Evolutionary conservation across 306 rosid genomes (phyloP), one percentile per base, ranked within the genome.

Genomic region (Mimosa bimucronata): DNA sequence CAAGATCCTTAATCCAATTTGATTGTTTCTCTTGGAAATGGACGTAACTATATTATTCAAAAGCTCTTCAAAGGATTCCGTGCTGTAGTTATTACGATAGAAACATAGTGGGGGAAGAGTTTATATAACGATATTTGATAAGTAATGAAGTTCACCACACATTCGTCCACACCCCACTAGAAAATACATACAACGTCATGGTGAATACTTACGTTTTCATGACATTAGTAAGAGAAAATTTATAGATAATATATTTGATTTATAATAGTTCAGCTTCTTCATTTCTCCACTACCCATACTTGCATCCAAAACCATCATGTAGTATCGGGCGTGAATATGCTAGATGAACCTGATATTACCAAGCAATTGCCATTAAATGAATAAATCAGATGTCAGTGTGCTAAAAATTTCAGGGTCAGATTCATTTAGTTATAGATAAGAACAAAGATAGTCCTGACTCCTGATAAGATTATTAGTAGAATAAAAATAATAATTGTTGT

Each of bases 1-100:
- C 74, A 69, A 69, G 34, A 25, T 69, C 21, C 53, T 42, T 25
- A n/a, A 38, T 19, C 19, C 73, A 38, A 67, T 67, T 21, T 30
- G 75, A 62, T 69, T 68, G 26, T 73, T 79, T 76, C 79, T 73
- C 26, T 21, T 69, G 58, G 53, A 73, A 73, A 57, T 55, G 38
- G 42, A 61, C 28, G 55, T 41, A 45, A 13, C 31, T 37, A 58
- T 77, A 77, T 66, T 64, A 71, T 57, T 55, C 67, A 29, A 71
- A 37, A 75, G 26, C 69, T 71, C 40, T 66, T 71, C 72, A 80
- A 80, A 40, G 31, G 72, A 73, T 61, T 46, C 67, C 48, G 31
- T 66, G 76, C 31, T 21, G 48, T 18, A 26, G 82, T 64, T 37
- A 65, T 79, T 55, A 66, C 53, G 38, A 82, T 76, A 29, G 66